phyloP scores from a whole-genome alignment of 208 protist genomes.

The Spongospora subterranea region DNA sequence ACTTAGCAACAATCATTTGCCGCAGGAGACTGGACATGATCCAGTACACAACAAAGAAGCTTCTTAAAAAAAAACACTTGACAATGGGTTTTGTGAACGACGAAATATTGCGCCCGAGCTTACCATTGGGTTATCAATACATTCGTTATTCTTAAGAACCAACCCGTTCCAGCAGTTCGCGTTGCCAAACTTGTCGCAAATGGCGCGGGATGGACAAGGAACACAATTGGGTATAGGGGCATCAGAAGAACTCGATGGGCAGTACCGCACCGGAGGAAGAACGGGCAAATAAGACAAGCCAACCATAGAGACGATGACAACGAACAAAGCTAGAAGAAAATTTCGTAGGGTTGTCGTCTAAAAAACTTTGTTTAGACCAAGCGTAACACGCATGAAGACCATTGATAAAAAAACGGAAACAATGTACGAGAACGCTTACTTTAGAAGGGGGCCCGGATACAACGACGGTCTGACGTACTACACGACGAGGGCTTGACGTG shows the following conservation, averaged over 20 bases:
- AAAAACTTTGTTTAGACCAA: neutral
- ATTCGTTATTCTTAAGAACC: neutral
- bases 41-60: neutral
- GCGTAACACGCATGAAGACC: neutral
- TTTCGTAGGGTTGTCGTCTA: neutral
- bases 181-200: neutral
- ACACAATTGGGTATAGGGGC: neutral
- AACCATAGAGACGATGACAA: neutral
- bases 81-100: too few species aligned
- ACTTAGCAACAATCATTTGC: neutral
- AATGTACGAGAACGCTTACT: neutral
- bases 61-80: neutral
- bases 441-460: neutral
- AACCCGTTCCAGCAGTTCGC: neutral
- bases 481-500: neutral
- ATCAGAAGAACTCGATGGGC: neutral
- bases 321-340: neutral
- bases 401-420: neutral
- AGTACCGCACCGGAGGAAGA: neutral
- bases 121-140: slow-evolving; percentile 1
- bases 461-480: slow-evolving; percentile 17
- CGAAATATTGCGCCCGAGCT: too few species aligned
- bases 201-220: neutral
- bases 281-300: neutral
- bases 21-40: neutral